Evolutionary conservation across 2,329 filamentous ascomycete species (phyloP).

Genomic region (Aschersonia sp.): DNA sequence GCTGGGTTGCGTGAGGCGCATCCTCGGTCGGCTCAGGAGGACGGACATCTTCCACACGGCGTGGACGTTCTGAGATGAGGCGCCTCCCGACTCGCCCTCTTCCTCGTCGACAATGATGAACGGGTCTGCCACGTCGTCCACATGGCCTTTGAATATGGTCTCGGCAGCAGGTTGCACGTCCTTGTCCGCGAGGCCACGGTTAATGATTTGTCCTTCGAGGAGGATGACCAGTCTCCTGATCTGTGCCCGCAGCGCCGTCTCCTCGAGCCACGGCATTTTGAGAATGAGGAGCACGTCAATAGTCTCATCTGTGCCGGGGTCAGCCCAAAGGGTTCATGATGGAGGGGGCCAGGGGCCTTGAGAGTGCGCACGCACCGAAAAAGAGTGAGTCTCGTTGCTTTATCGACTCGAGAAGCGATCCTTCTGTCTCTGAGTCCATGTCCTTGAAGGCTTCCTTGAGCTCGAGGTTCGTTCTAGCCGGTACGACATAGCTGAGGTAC

Average conservation of each 20-base stretch:
- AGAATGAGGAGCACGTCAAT: conserved; percentile 55
- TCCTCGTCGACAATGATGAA: conserved; percentile 33
- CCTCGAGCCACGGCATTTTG: conserved; percentile 45
- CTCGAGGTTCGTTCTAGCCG: conserved; percentile 37
- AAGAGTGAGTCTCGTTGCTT: conserved; percentile 51
- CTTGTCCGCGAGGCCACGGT: conserved; percentile 34
- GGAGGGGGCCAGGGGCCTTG: conserved; percentile 10
- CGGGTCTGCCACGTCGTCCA: conserved; percentile 34
- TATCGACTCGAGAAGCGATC: conserved; percentile 37
- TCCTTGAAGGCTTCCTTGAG: conserved; percentile 36
- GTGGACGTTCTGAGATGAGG: conserved; percentile 27
- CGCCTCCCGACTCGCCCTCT: conserved; percentile 11
- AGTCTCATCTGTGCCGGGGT: conserved; percentile 47
- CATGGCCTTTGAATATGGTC: conserved; percentile 40
- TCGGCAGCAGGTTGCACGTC: conserved; percentile 37
- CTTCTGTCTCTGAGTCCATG: conserved; percentile 24
- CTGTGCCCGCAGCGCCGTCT: conserved; percentile 40
- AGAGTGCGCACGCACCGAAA: conserved; percentile 44
- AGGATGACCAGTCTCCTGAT: conserved; percentile 49
- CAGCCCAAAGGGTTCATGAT: conserved; percentile 21
- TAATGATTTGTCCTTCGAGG: conserved; percentile 52
- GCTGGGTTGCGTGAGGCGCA: conserved; percentile 51
- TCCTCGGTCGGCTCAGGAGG: conserved; percentile 43
- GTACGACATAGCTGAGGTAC: conserved; percentile 46
- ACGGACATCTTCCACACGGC: conserved; percentile 47